These are phyloP conservation scores for Phlyctochytrium arcticum DNA, from an alignment of 192 early-diverging fungal genomes.

Conservation along the genomic window DNA sequence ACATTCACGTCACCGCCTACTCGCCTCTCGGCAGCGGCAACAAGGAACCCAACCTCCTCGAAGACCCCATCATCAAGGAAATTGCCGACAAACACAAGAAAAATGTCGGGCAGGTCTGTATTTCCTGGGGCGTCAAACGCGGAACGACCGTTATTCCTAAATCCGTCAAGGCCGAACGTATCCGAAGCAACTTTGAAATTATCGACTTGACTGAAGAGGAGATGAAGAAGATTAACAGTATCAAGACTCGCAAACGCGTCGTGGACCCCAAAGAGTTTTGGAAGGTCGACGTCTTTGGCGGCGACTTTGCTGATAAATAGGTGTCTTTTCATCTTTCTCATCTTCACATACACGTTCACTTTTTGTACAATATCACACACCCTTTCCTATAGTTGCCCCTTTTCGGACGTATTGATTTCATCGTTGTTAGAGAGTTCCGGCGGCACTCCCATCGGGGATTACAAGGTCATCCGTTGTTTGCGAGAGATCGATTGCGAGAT, in stretches of 20 bases:
- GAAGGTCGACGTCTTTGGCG: no score
- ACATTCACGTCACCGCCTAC: slow-evolving; percentile 77
- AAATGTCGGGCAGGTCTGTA: slow-evolving; percentile 66
- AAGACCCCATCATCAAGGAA: slow-evolving; percentile 42
- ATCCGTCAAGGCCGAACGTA: slow-evolving; percentile 60
- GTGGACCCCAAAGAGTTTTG: slow-evolving; percentile 13
- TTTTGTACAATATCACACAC: no score
- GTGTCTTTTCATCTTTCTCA: no score
- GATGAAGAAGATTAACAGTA: slow-evolving; percentile 36
- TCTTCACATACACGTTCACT: no score
- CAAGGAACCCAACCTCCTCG: slow-evolving; percentile 13
- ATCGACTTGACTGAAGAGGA: slow-evolving; percentile 50
- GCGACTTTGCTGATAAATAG: no score
- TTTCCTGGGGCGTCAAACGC: slow-evolving; percentile 72
- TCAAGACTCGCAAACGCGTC: slow-evolving; percentile 29
- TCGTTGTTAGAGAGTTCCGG: no score
- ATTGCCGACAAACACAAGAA: slow-evolving; percentile 66
- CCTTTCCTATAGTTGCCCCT: no score
- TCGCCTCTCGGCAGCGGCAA: slow-evolving; percentile 67
- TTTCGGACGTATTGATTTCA: no score
- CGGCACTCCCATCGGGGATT: no score
- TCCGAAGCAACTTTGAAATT: slow-evolving; percentile 54
- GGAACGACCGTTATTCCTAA: slow-evolving; percentile 80
- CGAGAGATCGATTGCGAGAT: no score
- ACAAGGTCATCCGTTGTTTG: no score